phyloP scores from a whole-genome alignment of 768 basidiomycete genomes.

The Pisolithus sp. region DNA sequence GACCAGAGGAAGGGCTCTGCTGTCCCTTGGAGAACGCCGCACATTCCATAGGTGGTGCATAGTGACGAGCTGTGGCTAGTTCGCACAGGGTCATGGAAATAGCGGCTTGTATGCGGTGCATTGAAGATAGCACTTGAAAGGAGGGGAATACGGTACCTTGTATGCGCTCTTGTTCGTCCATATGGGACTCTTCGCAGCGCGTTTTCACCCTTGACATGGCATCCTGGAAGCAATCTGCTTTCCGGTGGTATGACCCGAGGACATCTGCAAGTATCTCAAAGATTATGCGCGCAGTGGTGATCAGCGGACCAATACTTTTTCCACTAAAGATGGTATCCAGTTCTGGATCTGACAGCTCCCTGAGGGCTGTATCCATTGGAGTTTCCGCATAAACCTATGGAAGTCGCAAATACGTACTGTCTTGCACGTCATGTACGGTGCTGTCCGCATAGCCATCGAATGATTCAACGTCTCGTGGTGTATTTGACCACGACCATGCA shows the following conservation, averaged over 20 bases:
- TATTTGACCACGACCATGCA: constrained; percentile 26
- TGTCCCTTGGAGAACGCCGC: constrained; percentile 11
- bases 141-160: constrained; percentile 35
- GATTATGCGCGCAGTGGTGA: background rate
- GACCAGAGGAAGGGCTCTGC: constrained; percentile 3
- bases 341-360: constrained; percentile 16
- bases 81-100: constrained; percentile 78
- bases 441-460: constrained; percentile 1
- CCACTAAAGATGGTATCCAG: constrained; percentile 11
- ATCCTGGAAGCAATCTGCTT: constrained; percentile 59
- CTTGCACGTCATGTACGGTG: constrained; percentile 7
- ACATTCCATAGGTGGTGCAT: constrained; percentile 66
- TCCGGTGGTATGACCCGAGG: constrained; percentile 37
- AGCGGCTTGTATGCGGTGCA: constrained; percentile 45
- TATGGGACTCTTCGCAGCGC: constrained; percentile 51
- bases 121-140: background rate
- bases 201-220: constrained; percentile 42
- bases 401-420: constrained; percentile 15
- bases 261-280: constrained; percentile 28
- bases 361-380: constrained; percentile 1
- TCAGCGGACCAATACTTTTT: constrained; percentile 8
- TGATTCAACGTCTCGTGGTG: constrained; percentile 8
- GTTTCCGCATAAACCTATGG: background rate
- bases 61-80: constrained; percentile 64
- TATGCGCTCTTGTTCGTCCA: constrained; percentile 56